These are phyloP conservation scores for Cladosporium sp. DNA, from an alignment of 2,329 filamentous ascomycete species.

Conservation along the genomic window DNA sequence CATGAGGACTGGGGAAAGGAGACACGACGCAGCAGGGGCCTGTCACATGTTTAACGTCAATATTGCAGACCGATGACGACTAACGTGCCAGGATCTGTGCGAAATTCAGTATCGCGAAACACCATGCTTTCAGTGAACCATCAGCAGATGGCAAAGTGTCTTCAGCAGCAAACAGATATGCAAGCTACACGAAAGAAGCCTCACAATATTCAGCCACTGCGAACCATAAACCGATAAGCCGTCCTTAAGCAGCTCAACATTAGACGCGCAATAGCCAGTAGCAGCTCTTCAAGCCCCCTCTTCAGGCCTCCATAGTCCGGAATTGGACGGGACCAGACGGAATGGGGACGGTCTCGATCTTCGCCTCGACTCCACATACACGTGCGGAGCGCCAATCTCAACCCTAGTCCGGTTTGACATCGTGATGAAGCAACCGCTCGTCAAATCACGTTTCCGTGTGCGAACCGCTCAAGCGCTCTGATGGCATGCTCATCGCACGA, in stretches of 20 bases:
- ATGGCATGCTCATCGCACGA: neutral
- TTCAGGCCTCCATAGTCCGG: conserved; percentile 1
- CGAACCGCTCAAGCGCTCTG: neutral
- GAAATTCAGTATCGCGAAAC: no score
- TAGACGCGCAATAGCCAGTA: neutral
- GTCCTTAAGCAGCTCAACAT: neutral
- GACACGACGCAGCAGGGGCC: no score
- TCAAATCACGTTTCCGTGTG: neutral
- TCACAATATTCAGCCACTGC: no score
- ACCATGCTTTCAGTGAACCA: no score
- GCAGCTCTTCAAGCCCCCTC: neutral
- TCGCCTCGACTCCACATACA: conserved; percentile 3
- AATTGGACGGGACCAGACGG: neutral
- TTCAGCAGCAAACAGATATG: no score
- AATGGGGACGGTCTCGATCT: neutral
- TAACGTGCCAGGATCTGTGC: no score
- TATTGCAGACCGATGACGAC: no score
- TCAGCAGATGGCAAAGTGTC: no score
- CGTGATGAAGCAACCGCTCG: conserved; percentile 5
- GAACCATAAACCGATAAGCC: neutral
- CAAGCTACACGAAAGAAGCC: no score
- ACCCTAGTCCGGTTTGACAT: conserved; percentile 4
- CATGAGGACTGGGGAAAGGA: no score
- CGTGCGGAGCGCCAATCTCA: neutral
- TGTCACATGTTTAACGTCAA: no score